These are phyloP conservation scores for Suhomyces xylopsoci DNA, from an alignment of 805 yeast species.

Conservation along the genomic window DNA sequence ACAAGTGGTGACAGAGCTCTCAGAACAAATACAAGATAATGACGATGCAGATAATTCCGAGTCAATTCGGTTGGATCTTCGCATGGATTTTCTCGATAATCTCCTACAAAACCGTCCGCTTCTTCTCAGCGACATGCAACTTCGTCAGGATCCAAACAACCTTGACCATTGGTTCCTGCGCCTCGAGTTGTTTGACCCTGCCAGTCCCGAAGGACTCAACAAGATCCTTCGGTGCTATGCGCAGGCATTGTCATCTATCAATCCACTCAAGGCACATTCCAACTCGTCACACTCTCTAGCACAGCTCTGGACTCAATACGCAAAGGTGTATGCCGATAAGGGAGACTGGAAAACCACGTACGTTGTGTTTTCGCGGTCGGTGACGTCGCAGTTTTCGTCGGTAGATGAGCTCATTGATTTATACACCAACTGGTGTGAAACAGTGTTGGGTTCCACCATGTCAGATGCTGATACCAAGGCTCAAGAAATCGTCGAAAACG, in stretches of 20 bases:
- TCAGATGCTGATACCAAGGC: conserved; percentile 44
- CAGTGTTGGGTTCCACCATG: conserved; percentile 44
- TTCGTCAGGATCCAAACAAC: conserved; percentile 60
- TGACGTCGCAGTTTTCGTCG: conserved; percentile 64
- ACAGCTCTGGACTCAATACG: conserved; percentile 68
- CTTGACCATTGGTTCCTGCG: conserved; percentile 70
- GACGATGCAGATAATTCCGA: conserved; percentile 6
- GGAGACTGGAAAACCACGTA: conserved; percentile 59
- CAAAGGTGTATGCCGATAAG: conserved; percentile 56
- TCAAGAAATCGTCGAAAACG: conserved; percentile 29
- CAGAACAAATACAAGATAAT: conserved; percentile 9
- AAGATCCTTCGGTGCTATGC: conserved; percentile 51
- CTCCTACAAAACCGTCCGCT: conserved; percentile 57
- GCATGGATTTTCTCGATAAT: conserved; percentile 49
- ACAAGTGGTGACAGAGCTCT: conserved; percentile 15
- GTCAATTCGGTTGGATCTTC: conserved; percentile 37
- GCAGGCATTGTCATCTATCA: conserved; percentile 61
- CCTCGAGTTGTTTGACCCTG: conserved; percentile 35
- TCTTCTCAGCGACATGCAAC: conserved; percentile 60
- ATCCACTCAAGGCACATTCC: conserved; percentile 49
- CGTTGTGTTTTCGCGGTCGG: conserved; percentile 59
- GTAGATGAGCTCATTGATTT: conserved; percentile 64
- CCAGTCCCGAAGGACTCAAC: conserved; percentile 24
- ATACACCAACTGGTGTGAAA: conserved; percentile 75
- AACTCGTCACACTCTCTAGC: conserved; percentile 38